Evolutionary conservation across 768 basidiomycete genomes (phyloP), one percentile per base, ranked within the genome.

Genomic region (Boletus speciosus): DNA sequence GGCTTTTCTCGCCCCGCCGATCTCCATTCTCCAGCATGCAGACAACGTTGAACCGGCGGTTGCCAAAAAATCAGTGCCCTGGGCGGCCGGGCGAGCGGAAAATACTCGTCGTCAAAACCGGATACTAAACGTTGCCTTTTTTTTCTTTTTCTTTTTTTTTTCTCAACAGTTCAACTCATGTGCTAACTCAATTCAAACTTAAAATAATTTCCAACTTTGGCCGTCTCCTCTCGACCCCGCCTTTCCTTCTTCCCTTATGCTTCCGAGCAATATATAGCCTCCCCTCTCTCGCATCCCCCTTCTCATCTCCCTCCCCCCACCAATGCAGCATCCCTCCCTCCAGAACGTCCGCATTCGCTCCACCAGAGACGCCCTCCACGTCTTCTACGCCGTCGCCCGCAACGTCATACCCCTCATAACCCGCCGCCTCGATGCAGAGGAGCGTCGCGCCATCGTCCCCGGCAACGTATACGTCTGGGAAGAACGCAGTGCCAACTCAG

Each of bases 391-490:
- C 46, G 90, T 91, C 47, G 85, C 87, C 10, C 76, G 77, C 55
- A 78, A 83, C 61, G 66, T 76, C 52, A 76, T 91, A 40, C 87
- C 88, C 45, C 79, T 92, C 65, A 89, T 90, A 65, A 88, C 86
- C 21, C 82, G 90, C 52, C 84, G 90, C 8, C 80, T 93, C 60
- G 90, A 92, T 66, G 86, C 86, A 41, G 88, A 91, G 66, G 90
- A 92, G 68, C 81, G 90, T 39, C 77, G 84, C 44, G 81, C 81
- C 16, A 87, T 93, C 62, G 60, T 77, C 16, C 80, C 90, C 0
- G 90, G 90, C 25, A 88, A 88, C 60, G 87, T 91, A 23, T 92
- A 90, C 61, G 87, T 92, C 56, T 93, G 90, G 90, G 90, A 93
- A 66, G 90, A 93, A 61, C 85, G 89, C 57, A 86, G 86, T 25